Base-by-base conservation (phyloP, 1,284 basidiomycete species). In the Amylostereum chailletii region DNA sequence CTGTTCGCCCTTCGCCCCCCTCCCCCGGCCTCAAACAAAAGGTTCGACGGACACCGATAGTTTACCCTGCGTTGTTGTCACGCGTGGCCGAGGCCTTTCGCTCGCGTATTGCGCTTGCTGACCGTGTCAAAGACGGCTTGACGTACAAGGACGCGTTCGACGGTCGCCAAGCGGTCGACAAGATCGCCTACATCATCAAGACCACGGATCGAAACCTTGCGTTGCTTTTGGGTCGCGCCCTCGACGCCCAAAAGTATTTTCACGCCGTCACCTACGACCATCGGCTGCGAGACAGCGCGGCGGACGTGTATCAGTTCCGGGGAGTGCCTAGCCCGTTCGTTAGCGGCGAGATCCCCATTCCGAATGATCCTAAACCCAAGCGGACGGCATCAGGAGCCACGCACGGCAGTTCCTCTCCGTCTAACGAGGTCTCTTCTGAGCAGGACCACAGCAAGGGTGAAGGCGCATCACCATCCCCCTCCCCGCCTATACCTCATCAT, bases 181-280 rank as follows among this genome's bases (percentile, higher is more conserved):
- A 91, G 67, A 91, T 99, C 57, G 88, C 92, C 19, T 92, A 94
- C 62, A 95, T 99, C 66, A 97, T 98, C 76, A 95, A 94, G 68
- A 99, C 95, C 2, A 93, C 92, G 4, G 96, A 99, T 68, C 81
- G 96, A 19, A 98, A 97, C 65, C 78, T 99, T 27, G 96, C 96
- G 3, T 70, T 99, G 42, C 75, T 99, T 2, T 78, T 99, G 7
- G 96, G 96, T 9, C 81, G 96, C 45, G 94, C 95, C 4, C 75
- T 99, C 50, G 96, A 99, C 63, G 90, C 94, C 9, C 96, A 99
- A 70, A 99, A 98, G 71, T 98, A 95, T 71, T 99, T 99, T 66
- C 96, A 99, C 65, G 96, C 98, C 61, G 96, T 99, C 56, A 97
- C 95, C 5, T 99, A 99, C 64, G 94, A 98, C 62, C 96, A 99